Evolutionary conservation across 345 rosid species (phyloP).

Genomic region (Rhizophora mangle): DNA sequence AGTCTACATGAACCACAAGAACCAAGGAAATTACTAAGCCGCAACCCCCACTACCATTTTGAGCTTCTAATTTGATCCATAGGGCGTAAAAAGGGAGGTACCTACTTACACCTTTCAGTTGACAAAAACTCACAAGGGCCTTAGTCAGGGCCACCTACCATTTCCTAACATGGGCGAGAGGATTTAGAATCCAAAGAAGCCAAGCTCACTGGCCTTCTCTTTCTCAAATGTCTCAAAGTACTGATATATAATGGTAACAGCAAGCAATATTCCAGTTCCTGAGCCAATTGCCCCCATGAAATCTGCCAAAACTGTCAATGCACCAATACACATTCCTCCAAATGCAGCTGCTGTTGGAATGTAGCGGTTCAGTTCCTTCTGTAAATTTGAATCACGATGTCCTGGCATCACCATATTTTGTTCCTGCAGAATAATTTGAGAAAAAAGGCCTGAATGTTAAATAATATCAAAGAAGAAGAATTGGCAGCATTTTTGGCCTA

Average conservation of each 20-base stretch:
- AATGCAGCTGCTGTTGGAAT: slow-evolving; percentile 91
- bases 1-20: too few species aligned
- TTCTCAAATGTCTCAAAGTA: slow-evolving; percentile 88
- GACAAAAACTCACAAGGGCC: slow-evolving; percentile 14
- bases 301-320: slow-evolving; percentile 75
- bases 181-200: slow-evolving; percentile 72
- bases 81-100: too few species aligned
- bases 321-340: slow-evolving; percentile 84
- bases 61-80: too few species aligned
- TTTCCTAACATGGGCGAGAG: background rate
- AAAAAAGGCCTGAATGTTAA: too few species aligned
- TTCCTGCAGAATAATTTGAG: slow-evolving; percentile 36
- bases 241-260: slow-evolving; percentile 85
- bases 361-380: slow-evolving; percentile 77
- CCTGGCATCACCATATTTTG: slow-evolving; percentile 99
- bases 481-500: background rate
- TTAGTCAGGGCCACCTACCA: slow-evolving; percentile 4
- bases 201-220: slow-evolving; percentile 84
- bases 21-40: too few species aligned
- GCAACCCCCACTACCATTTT: too few species aligned
- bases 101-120: background rate
- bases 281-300: slow-evolving; percentile 94
- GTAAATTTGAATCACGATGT: slow-evolving; percentile 78
- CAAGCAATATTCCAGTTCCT: slow-evolving; percentile 78
- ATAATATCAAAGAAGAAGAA: background rate